Evolutionary conservation across 23 red algal species (phyloP).

Genomic region (Agarophyton chilense): DNA sequence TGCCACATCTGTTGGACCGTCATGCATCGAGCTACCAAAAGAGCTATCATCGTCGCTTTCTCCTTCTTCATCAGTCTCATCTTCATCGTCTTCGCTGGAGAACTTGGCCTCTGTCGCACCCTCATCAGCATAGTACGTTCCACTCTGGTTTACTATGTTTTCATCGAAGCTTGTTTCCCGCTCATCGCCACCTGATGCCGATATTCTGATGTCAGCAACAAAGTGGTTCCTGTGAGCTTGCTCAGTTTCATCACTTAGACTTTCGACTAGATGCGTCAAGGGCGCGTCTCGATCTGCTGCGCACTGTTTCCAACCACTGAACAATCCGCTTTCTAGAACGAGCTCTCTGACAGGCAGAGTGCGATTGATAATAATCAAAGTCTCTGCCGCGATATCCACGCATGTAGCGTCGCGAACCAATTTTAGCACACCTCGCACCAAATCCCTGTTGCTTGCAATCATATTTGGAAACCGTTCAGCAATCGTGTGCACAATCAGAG

Average conservation of each 20-base stretch:
- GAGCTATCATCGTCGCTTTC: neutral
- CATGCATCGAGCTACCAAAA: neutral
- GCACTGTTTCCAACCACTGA: neutral
- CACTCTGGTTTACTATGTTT: neutral
- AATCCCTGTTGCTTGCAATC: neutral
- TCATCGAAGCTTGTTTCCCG: neutral
- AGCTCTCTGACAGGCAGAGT: neutral
- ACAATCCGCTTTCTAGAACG: constrained; percentile 13
- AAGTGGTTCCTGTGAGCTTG: neutral
- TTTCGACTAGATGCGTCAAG: neutral
- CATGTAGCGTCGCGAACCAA: constrained; percentile 5
- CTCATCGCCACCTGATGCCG: neutral
- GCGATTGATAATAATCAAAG: constrained; percentile 16
- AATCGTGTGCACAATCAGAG: neutral
- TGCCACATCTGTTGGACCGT: neutral
- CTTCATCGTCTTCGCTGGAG: neutral
- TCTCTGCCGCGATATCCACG: constrained; percentile 8
- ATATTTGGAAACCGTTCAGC: constrained; percentile 9
- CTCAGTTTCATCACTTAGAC: neutral
- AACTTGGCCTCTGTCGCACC: neutral
- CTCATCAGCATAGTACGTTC: neutral
- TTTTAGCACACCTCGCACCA: constrained; percentile 23
- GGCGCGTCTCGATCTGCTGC: neutral
- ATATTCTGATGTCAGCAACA: neutral
- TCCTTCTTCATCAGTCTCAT: neutral